phyloP scores from a whole-genome alignment of 1,284 basidiomycete species.

The Peniophora sp. region DNA sequence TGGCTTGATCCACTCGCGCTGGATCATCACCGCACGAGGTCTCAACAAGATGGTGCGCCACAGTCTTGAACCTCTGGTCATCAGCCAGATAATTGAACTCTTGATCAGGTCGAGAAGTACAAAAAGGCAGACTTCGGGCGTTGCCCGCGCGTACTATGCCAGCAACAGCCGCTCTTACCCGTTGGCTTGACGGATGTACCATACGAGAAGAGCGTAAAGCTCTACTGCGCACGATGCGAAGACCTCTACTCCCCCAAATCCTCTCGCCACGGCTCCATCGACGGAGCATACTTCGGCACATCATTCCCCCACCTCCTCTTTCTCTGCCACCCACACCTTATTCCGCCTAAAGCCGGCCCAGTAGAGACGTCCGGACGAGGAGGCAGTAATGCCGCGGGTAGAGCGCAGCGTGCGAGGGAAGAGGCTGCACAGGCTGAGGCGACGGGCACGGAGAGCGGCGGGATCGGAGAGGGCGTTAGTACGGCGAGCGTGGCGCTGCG shows the following conservation, averaged over 20 bases:
- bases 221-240: constrained; percentile 94
- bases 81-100: constrained; percentile 4
- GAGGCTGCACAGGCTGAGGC: constrained; percentile 34
- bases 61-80: not conserved
- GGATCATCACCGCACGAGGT: constrained; percentile 91
- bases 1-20: constrained; percentile 93
- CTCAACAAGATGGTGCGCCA: constrained; percentile 87
- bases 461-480: constrained; percentile 54
- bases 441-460: constrained; percentile 38
- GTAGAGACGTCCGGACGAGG: constrained; percentile 29
- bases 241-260: constrained; percentile 95
- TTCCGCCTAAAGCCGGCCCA: constrained; percentile 75
- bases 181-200: constrained; percentile 91
- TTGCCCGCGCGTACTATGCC: constrained; percentile 91
- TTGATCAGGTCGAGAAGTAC: constrained; percentile 83
- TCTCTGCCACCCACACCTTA: constrained; percentile 89
- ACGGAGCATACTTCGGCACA: constrained; percentile 95
- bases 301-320: constrained; percentile 94
- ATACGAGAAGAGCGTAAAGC: constrained; percentile 94
- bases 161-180: constrained; percentile 87
- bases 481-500: constrained; percentile 79
- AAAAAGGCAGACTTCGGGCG: constrained; percentile 95
- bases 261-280: constrained; percentile 89
- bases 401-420: constrained; percentile 21
- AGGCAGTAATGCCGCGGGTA: constrained; percentile 21